phyloP scores from a whole-genome alignment of 2,329 filamentous ascomycete species.

The Rhinocladiella similis region DNA sequence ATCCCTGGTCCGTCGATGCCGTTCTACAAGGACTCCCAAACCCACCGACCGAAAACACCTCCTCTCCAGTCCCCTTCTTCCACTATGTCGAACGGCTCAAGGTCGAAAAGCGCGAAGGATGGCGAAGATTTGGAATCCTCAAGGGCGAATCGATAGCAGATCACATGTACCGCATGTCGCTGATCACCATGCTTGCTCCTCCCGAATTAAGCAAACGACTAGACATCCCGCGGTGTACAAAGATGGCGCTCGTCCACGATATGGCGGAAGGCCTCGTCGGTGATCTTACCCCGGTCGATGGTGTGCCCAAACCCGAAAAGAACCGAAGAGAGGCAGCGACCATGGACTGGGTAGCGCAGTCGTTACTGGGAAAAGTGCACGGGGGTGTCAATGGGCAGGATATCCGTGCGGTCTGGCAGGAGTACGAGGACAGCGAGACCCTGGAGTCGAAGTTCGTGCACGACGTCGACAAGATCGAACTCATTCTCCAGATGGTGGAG shows the following conservation, averaged over 20 bases:
- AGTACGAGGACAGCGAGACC: slow-evolving; percentile 88
- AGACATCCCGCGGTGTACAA: slow-evolving; percentile 80
- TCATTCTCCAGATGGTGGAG: slow-evolving; percentile 92
- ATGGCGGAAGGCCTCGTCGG: slow-evolving; percentile 96
- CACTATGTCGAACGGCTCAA: slow-evolving; percentile 92
- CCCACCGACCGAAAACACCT: slow-evolving; percentile 59
- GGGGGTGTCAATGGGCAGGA: slow-evolving; percentile 69
- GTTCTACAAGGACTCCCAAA: slow-evolving; percentile 67
- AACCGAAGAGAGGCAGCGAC: slow-evolving; percentile 79
- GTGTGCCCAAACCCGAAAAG: slow-evolving; percentile 84
- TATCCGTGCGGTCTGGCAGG: slow-evolving; percentile 81
- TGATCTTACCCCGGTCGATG: slow-evolving; percentile 93
- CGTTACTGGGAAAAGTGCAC: slow-evolving; percentile 71
- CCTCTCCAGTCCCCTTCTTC: slow-evolving; percentile 86
- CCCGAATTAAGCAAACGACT: slow-evolving; percentile 68
- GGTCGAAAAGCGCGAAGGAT: slow-evolving; percentile 94
- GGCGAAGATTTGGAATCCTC: slow-evolving; percentile 80
- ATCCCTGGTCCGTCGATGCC: slow-evolving; percentile 37
- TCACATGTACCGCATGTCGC: slow-evolving; percentile 99
- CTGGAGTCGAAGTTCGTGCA: slow-evolving; percentile 87
- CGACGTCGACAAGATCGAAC: slow-evolving; percentile 95
- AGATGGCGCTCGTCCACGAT: slow-evolving; percentile 95
- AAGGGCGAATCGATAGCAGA: slow-evolving; percentile 87
- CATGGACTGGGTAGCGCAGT: slow-evolving; percentile 84
- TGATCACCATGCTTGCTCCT: slow-evolving; percentile 91